Evolutionary conservation across 768 basidiomycete species (phyloP).

Genomic region (Phlebiopsis flavidoalba): DNA sequence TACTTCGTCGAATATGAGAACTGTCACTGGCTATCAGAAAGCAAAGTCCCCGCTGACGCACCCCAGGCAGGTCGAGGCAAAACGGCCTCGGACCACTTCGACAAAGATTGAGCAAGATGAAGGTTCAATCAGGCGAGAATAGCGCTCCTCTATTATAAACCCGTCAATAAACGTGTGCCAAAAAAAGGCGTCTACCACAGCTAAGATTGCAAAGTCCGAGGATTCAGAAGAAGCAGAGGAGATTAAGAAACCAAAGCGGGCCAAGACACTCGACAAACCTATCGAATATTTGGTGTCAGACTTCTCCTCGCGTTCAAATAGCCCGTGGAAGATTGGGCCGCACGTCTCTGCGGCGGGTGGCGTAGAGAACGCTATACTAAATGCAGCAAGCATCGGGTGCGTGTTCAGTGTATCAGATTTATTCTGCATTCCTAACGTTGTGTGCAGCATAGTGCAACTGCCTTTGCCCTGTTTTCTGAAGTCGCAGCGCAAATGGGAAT

Average conservation of each 20-base stretch:
- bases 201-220: background rate
- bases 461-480: constrained; percentile 81
- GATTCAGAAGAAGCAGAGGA: background rate
- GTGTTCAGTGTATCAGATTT: constrained; percentile 3
- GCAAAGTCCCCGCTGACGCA: too few relatives aligned
- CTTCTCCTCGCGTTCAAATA: constrained; percentile 22
- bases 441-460: constrained; percentile 53
- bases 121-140: background rate
- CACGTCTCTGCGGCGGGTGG: constrained; percentile 83
- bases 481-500: constrained; percentile 78
- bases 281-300: constrained; percentile 1
- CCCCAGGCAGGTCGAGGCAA: too few relatives aligned
- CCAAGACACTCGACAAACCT: background rate
- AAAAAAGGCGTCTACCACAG: background rate
- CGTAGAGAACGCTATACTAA: constrained; percentile 64
- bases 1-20: too few relatives aligned
- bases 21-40: too few relatives aligned
- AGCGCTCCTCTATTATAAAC: background rate
- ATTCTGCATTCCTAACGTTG: background rate
- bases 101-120: background rate
- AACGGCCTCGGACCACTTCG: background rate
- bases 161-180: background rate
- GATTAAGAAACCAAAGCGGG: background rate
- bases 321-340: constrained; percentile 70
- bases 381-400: constrained; percentile 69